These are phyloP conservation scores for Ambrosiella cleistominuta DNA, from an alignment of 2,329 filamentous ascomycete genomes.

Conservation along the genomic window DNA sequence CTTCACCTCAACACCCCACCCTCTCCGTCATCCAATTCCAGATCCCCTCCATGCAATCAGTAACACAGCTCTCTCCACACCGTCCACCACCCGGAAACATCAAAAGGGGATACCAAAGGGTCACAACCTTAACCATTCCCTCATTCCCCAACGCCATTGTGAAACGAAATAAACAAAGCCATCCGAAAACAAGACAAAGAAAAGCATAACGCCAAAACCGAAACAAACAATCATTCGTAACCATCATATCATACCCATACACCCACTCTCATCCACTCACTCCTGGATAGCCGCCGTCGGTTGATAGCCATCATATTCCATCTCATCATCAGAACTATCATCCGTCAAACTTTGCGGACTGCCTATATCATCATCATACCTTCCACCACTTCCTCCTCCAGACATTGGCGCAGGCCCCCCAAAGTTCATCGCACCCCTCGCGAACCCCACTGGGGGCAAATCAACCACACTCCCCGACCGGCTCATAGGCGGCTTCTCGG, in stretches of 20 bases:
- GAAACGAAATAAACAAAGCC: background rate
- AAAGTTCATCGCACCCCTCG: background rate
- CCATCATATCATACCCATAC: background rate
- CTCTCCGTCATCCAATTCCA: no score
- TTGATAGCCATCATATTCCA: constrained; percentile 26
- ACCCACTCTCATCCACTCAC: background rate
- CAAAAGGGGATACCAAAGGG: no score
- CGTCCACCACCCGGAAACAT: no score
- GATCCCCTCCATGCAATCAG: no score
- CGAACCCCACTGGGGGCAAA: constrained; percentile 18
- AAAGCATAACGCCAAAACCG: background rate
- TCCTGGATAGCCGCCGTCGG: constrained; percentile 10
- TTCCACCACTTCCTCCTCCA: constrained; percentile 18
- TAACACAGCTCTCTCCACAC: no score
- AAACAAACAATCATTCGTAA: background rate
- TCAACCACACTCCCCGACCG: constrained; percentile 33
- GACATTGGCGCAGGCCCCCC: background rate
- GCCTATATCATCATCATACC: constrained; percentile 18
- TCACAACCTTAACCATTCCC: no score
- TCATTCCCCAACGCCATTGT: no score
- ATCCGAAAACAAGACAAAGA: background rate
- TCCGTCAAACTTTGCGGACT: constrained; percentile 32
- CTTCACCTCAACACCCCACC: no score
- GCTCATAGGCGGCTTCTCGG: constrained; percentile 52
- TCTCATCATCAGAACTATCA: constrained; percentile 38